Base-by-base conservation (phyloP, 2,329 filamentous ascomycete species). In the Colletotrichum orchidophilum region DNA sequence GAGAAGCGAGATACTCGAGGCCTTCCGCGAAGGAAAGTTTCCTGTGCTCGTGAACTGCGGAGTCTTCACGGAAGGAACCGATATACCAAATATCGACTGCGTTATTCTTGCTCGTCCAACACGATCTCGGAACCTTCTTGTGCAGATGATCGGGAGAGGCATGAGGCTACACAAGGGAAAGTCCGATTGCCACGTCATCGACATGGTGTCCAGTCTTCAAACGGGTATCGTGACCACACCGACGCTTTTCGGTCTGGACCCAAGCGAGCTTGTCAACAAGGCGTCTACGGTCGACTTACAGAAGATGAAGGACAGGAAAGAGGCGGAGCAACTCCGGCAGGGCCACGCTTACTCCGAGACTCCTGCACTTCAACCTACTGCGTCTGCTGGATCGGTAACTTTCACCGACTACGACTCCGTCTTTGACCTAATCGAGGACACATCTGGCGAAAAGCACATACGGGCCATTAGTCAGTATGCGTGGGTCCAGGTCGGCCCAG, bases 121-220 rank as follows among this genome's bases (percentile, higher is more conserved):
- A 1, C 91, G 92, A 75, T 98, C 96, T 18, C 91, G 93, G n/a
- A 98, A 98, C 76, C 84, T 99, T 2, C 88, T 99, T 1, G 91
- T 98, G 1, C 96, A 99, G 81, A 99, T 99, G 96, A 97, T 99
- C 73, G 96, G 96, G 0, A 89, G 96, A 76, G 96, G 96, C 5
- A 93, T 99, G 90, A 90, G 96, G 52, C 83, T 98, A 49, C 88
- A 94, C 78, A 86, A 91, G 1, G 93, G 89, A 13, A 99, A 99
- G 81, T 84, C 91, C 49, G 90, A 98, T 77, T 99, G 96, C 75
- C 96, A 98, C 79, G 87, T 99, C 71, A 97, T 99, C 77, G 96
- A 99, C 80, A 95, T 99, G 90, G 96, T 98, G 0, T 93, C 95
- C 0, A 94, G 91, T 46, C 84, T 98, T 26, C 90, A 91, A 62